Percentiles rank a stretch among this genome's conserved stretches.
These are phyloP conservation scores for Paracoccidioides lutzii DNA, from an alignment of 2,329 filamentous ascomycete species.

Conservation along the genomic window DNA sequence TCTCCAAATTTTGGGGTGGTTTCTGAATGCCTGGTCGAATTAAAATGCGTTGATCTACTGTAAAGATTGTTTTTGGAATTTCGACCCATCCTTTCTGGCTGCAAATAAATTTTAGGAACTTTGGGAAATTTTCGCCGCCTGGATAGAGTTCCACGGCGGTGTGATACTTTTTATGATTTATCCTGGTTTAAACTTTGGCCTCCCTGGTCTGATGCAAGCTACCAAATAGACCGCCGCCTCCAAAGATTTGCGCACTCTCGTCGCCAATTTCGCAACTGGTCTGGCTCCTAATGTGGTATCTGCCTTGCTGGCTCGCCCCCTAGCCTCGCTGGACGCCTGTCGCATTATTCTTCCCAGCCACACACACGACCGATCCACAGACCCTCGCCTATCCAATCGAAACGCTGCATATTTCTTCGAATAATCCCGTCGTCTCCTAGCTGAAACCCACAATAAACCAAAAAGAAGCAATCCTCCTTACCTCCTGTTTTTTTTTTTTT, in stretches of 20 bases:
- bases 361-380: neutral
- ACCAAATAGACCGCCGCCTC: neutral
- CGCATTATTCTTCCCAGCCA: neutral
- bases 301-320: neutral
- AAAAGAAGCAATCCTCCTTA: constrained; percentile 2
- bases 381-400: constrained; percentile 3
- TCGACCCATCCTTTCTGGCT: neutral
- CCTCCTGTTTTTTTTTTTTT: constrained; percentile 6
- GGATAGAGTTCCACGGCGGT: constrained; percentile 1
- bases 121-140: constrained; percentile 1
- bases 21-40: neutral
- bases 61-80: neutral
- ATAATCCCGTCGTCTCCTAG: constrained; percentile 2
- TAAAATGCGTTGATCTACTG: neutral
- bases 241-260: neutral
- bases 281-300: neutral
- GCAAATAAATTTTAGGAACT: neutral
- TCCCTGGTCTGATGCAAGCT: neutral
- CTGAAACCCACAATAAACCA: constrained; percentile 10
- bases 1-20: neutral
- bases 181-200: neutral
- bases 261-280: neutral
- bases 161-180: neutral
- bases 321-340: neutral
- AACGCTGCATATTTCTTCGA: constrained; percentile 3